These are phyloP conservation scores for Cyberlindnera maritima DNA, from an alignment of 805 yeast species.

Conservation along the genomic window DNA sequence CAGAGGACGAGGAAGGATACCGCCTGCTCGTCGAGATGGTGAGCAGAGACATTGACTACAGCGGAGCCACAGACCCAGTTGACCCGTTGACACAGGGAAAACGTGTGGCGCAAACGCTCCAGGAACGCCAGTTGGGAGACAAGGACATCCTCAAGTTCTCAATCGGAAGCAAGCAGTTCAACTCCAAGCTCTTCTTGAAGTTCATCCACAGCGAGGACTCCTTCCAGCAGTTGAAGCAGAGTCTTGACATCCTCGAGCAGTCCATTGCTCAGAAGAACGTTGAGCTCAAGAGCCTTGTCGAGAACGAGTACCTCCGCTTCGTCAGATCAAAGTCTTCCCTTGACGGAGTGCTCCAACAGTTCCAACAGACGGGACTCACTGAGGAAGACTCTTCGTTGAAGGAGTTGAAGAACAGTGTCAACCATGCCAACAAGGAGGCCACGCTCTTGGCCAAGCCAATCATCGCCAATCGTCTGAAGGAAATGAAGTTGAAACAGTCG, in stretches of 20 bases:
- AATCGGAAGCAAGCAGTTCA: constrained; percentile 56
- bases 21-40: constrained; percentile 19
- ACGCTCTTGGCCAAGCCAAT: constrained; percentile 59
- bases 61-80: constrained; percentile 33
- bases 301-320: constrained; percentile 59
- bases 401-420: constrained; percentile 38
- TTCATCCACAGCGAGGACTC: constrained; percentile 56
- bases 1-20: constrained; percentile 15
- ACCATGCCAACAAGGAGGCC: constrained; percentile 50
- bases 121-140: constrained; percentile 38
- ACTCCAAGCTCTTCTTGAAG: constrained; percentile 52
- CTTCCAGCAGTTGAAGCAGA: constrained; percentile 44
- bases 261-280: constrained; percentile 48
- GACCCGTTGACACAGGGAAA: constrained; percentile 60
- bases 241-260: constrained; percentile 47
- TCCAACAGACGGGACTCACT: constrained; percentile 37
- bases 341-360: constrained; percentile 57
- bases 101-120: constrained; percentile 41
- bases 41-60: constrained; percentile 26
- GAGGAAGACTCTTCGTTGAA: constrained; percentile 30
- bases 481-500: constrained; percentile 47
- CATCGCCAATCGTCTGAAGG: constrained; percentile 46
- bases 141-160: constrained; percentile 42
- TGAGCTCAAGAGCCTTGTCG: constrained; percentile 49
- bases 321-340: constrained; percentile 63